These are phyloP conservation scores for Cryphonectria carpinicola DNA, from an alignment of 2,329 filamentous ascomycete genomes.

Conservation along the genomic window DNA sequence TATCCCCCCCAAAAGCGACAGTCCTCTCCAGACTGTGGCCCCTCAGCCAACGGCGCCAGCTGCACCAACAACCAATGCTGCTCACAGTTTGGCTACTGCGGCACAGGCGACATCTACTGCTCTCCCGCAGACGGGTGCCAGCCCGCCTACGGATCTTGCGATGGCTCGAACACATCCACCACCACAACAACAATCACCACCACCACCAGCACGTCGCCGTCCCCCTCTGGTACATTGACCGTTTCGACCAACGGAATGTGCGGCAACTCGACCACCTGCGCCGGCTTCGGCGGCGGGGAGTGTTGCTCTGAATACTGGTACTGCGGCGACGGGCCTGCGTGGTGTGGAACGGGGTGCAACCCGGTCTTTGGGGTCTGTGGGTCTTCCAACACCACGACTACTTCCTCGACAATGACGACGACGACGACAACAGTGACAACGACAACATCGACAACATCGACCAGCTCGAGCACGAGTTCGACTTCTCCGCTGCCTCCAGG, in stretches of 20 bases:
- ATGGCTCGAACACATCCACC: constrained; percentile 4
- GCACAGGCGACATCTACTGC: constrained; percentile 13
- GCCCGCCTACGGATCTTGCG: neutral
- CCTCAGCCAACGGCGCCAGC: constrained; percentile 18
- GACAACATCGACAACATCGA: neutral
- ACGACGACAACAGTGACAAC: neutral
- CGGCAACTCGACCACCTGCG: constrained; percentile 14
- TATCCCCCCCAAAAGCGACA: neutral
- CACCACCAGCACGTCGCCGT: constrained; percentile 4
- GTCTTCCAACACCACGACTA: neutral
- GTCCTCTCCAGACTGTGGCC: constrained; percentile 14
- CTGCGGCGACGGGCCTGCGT: constrained; percentile 6
- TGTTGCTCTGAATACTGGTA: constrained; percentile 16
- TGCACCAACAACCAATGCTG: constrained; percentile 24
- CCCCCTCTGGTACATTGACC: neutral
- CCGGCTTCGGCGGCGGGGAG: neutral
- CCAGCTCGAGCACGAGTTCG: constrained; percentile 11
- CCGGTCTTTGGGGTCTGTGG: constrained; percentile 6
- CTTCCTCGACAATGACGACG: constrained; percentile 5
- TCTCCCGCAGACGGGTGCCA: constrained; percentile 11
- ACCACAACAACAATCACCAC: neutral
- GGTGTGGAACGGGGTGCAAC: constrained; percentile 10
- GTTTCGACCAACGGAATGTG: constrained; percentile 17
- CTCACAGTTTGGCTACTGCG: constrained; percentile 21
- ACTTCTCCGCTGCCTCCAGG: constrained; percentile 11